Base-by-base conservation (phyloP, 768 basidiomycete genomes). In the Suillus discolor region DNA sequence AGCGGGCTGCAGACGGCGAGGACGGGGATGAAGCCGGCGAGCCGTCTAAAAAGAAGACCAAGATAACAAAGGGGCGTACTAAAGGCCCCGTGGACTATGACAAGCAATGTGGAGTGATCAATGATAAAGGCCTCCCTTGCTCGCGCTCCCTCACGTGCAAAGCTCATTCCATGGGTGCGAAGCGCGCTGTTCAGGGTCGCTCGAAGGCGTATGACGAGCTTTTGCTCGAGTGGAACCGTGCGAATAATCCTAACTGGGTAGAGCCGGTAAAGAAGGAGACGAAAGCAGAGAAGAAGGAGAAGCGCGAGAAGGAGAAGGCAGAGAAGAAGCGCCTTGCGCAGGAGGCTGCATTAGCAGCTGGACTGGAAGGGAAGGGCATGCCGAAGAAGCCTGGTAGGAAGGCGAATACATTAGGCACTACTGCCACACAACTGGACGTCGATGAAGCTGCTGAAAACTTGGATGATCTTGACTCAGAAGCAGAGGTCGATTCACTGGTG, bases 101-200 rank as follows among this genome's bases (percentile, higher is more conserved):
- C 80, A 89, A 86, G 64, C 96, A 97, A 69, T 99, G 97, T 71
- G 96, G 97, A 61, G 97, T 99, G 44, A 97, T 97, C 75, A 98
- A 97, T 79, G 96, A 97, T 79, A 97, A 97, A 77, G 85, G 85
- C 53, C 80, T 94, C 8, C 95, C 94, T 0, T 99, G 97, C 74
- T 94, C 95, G 15, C 92, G 97, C 34, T 95, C 95, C 8, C 85
- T 99, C 44, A 98, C 97, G 0, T 99, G 97, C 82, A 99, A 99
- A 78, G 94, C 97, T 6, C 97, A 99, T 75, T 91, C 94, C 2
- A 97, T 99, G 90, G 94, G 94, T 16, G 92, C 94, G 13, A 99
- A 99, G 78, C 91, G 97, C 20, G 87, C 92, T 11, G 96, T 99
- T 1, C 85, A 86, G 67, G 94, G 94, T 41, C 93, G 97, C 5